These are phyloP conservation scores for Eustoma russellianum DNA, from an alignment of 257 asterid genomes.

Conservation along the genomic window DNA sequence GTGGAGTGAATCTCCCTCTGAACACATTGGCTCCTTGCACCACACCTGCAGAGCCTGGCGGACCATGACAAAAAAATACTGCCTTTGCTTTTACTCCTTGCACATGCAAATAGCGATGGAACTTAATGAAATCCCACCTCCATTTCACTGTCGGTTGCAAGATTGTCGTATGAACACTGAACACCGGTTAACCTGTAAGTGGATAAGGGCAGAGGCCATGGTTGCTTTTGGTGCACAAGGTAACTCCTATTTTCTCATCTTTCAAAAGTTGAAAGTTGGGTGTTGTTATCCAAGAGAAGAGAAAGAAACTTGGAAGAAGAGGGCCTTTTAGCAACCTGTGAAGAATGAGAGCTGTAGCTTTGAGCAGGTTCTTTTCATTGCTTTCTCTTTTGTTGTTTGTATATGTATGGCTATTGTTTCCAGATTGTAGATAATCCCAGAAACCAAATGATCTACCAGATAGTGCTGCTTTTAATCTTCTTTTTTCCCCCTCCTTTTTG, in stretches of 20 bases:
- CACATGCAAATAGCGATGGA: too few species aligned
- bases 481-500: too few species aligned
- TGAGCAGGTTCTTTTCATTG: too few species aligned
- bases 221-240: too few species aligned
- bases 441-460: too few species aligned
- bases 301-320: conserved; percentile 10
- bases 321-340: conserved; percentile 13
- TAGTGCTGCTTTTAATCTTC: too few species aligned
- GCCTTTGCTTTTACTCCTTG: too few species aligned
- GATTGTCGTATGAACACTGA: conserved; percentile 20
- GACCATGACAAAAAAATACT: conserved; percentile 19
- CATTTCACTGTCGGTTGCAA: conserved; percentile 19
- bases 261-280: conserved; percentile 30
- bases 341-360: too few species aligned
- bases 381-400: too few species aligned
- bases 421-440: too few species aligned
- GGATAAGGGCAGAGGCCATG: conserved; percentile 27
- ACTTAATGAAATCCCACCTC: too few species aligned
- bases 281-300: conserved; percentile 26
- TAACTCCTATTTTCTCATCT: neutral
- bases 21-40: conserved; percentile 45
- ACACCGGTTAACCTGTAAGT: conserved; percentile 31
- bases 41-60: conserved; percentile 21
- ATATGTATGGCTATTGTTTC: too few species aligned
- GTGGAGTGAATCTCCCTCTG: conserved; percentile 39